phyloP scores from a whole-genome alignment of 306 rosid genomes.

The Vigna nakashimae region DNA sequence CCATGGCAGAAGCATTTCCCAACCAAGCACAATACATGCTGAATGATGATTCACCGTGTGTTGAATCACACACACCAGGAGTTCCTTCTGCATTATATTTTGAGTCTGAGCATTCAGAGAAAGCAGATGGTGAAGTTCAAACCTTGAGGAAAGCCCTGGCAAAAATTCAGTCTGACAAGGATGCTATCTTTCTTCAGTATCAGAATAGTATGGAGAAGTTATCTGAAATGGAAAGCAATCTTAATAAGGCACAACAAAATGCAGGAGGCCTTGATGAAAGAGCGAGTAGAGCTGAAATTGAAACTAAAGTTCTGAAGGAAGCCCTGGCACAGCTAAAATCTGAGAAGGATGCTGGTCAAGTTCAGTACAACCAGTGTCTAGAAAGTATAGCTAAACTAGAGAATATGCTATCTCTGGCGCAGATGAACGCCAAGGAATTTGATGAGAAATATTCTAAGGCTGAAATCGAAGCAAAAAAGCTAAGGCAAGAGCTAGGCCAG shows the following conservation, averaged over 20 bases:
- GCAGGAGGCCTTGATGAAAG: conserved; percentile 81
- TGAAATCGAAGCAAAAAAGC: conserved; percentile 64
- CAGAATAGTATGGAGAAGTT: conserved; percentile 74
- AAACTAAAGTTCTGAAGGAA: conserved; percentile 77
- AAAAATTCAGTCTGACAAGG: conserved; percentile 77
- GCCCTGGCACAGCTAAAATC: conserved; percentile 66
- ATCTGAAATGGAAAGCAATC: conserved; percentile 70
- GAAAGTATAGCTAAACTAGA: conserved; percentile 74
- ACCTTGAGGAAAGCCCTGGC: conserved; percentile 61
- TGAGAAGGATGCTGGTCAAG: conserved; percentile 73
- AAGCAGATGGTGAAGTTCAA: conserved; percentile 71
- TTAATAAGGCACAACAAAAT: conserved; percentile 60
- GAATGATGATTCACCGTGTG: conserved; percentile 64
- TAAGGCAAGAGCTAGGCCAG: conserved; percentile 67
- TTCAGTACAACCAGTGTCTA: conserved; percentile 69
- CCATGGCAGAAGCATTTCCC: conserved; percentile 89
- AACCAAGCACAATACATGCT: conserved; percentile 60
- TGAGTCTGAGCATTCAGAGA: conserved; percentile 53
- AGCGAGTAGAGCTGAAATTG: conserved; percentile 89
- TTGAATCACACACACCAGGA: conserved; percentile 62
- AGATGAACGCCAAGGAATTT: conserved; percentile 57
- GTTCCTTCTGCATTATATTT: conserved; percentile 48
- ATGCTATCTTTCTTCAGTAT: conserved; percentile 70
- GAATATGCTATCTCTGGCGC: conserved; percentile 56
- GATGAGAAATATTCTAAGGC: conserved; percentile 65